A percentile compares a stretch with the other conserved stretches of the same genome.
Conservation (phyloP, 2,329 filamentous ascomycete genomes). For the Microdochium bolleyi region DNA sequence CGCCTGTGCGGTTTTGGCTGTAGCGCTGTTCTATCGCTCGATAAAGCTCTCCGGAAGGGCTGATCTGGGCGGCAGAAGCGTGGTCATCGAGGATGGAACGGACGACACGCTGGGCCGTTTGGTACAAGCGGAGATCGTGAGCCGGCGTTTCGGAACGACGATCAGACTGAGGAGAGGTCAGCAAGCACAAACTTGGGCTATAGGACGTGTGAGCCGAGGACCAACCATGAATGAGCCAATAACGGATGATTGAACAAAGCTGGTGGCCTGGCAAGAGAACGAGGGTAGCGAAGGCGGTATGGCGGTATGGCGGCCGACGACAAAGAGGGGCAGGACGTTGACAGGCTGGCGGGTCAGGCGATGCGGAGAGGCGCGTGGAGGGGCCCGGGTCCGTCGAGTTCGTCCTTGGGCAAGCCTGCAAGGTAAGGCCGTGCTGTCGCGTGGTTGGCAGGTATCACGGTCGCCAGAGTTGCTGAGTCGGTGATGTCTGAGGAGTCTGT, state of each 20-base stretch:
- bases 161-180: slow-evolving; percentile 16
- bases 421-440: no score
- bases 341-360: neutral
- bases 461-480: no score
- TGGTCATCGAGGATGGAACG: slow-evolving; percentile 30
- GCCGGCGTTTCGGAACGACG: slow-evolving; percentile 16
- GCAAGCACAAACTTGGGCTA: slow-evolving; percentile 1
- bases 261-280: neutral
- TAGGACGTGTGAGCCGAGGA: slow-evolving; percentile 1
- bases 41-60: slow-evolving; percentile 33
- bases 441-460: no score
- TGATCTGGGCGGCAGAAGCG: slow-evolving; percentile 25
- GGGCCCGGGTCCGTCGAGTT: no score
- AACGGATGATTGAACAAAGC: neutral
- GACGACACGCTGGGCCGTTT: slow-evolving; percentile 22
- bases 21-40: slow-evolving; percentile 26
- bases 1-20: neutral
- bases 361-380: neutral
- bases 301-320: neutral
- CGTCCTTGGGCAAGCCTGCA: no score
- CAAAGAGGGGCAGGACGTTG: neutral
- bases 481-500: no score
- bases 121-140: slow-evolving; percentile 14
- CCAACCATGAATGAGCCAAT: slow-evolving; percentile 23
- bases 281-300: neutral